Evolutionary conservation across 2,329 filamentous ascomycete species (phyloP).

Genomic region (Clonostachys rhizophaga): DNA sequence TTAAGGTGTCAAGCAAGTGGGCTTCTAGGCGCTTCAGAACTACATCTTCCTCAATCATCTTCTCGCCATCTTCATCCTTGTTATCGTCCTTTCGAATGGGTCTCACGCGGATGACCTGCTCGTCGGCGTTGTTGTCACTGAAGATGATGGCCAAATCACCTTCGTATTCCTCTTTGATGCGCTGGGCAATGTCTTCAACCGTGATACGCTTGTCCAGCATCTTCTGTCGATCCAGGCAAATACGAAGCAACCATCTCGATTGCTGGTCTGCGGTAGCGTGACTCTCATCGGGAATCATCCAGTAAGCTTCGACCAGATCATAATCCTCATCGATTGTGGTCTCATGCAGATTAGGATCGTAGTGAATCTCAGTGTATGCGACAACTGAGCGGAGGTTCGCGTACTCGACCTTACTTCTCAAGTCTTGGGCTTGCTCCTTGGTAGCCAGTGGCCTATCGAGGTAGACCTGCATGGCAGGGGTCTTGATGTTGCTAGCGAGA

Average conservation of each 20-base stretch:
- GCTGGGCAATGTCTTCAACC: conserved; percentile 84
- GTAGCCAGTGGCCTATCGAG: conserved; percentile 60
- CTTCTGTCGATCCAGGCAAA: conserved; percentile 89
- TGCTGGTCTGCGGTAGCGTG: conserved; percentile 62
- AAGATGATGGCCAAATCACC: conserved; percentile 88
- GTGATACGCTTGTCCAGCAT: conserved; percentile 90
- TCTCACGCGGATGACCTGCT: conserved; percentile 90
- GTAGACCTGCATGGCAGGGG: conserved; percentile 93
- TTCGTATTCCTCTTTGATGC: conserved; percentile 85
- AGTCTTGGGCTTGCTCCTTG: conserved; percentile 76
- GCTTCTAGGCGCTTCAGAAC: conserved; percentile 90
- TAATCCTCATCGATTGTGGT: conserved; percentile 84
- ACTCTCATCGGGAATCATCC: conserved; percentile 81
- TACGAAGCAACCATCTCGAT: conserved; percentile 92
- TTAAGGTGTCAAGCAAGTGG: conserved; percentile 86
- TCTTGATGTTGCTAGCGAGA: conserved; percentile 97
- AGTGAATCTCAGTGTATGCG: conserved; percentile 91
- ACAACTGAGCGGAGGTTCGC: conserved; percentile 91
- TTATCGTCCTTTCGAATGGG: conserved; percentile 67
- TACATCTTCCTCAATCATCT: conserved; percentile 74
- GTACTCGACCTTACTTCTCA: conserved; percentile 89
- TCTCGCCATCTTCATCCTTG: conserved; percentile 63
- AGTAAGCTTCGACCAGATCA: conserved; percentile 97
- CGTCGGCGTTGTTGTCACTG: conserved; percentile 96
- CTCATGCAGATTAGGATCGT: conserved; percentile 82